phyloP scores from a whole-genome alignment of 2,329 filamentous ascomycete genomes.

The Fusarium sp. region DNA sequence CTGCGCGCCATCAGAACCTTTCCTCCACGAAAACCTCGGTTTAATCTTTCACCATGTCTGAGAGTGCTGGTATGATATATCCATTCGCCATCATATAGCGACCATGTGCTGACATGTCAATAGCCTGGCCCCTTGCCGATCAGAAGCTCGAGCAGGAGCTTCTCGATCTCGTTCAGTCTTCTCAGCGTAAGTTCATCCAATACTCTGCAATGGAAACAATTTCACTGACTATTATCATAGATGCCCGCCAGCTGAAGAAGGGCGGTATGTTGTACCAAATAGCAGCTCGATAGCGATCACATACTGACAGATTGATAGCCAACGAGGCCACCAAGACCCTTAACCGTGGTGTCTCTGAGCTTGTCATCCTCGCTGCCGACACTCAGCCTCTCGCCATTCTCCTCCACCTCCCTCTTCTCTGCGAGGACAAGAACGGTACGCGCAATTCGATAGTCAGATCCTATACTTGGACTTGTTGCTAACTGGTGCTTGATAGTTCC shows the following conservation, averaged over 20 bases:
- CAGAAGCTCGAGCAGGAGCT: constrained; percentile 83
- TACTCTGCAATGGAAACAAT: neutral
- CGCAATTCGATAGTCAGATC: neutral
- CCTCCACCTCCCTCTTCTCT: constrained; percentile 88
- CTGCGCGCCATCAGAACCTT: constrained; percentile 19
- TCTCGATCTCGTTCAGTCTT: constrained; percentile 83
- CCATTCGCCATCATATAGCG: neutral
- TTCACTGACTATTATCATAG: constrained; percentile 28
- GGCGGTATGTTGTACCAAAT: constrained; percentile 68
- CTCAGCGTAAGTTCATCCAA: constrained; percentile 60
- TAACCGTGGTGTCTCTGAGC: constrained; percentile 90
- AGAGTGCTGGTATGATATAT: constrained; percentile 45
- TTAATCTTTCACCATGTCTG: constrained; percentile 45
- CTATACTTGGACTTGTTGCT: constrained; percentile 11
- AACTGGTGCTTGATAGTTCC: constrained; percentile 50
- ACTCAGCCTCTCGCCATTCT: constrained; percentile 89
- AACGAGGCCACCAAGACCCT: constrained; percentile 79
- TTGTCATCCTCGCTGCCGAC: constrained; percentile 91
- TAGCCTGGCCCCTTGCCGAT: constrained; percentile 80
- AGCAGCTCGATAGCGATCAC: neutral
- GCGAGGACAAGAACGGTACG: constrained; percentile 78
- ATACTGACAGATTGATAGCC: constrained; percentile 14
- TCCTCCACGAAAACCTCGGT: constrained; percentile 35
- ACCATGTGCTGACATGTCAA: constrained; percentile 34
- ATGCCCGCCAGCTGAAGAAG: constrained; percentile 86